Conservation (phyloP, 495 filamentous ascomycete genomes). For the Penicillium parvum region DNA sequence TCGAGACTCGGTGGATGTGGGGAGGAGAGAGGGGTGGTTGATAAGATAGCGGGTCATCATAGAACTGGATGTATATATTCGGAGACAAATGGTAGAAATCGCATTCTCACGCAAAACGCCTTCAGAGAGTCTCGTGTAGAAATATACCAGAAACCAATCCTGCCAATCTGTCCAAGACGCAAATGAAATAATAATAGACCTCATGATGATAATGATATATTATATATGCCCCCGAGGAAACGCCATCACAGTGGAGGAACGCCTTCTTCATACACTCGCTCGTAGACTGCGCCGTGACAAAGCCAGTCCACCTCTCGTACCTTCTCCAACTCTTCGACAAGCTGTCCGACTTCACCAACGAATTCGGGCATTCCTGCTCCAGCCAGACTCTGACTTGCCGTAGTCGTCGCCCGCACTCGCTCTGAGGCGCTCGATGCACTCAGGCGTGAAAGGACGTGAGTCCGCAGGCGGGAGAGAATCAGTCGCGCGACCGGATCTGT, state of each 20-base stretch:
- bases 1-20: constrained; percentile 7
- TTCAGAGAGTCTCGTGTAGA: constrained; percentile 2
- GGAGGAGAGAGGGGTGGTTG: constrained; percentile 1
- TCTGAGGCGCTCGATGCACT: constrained; percentile 73
- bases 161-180: constrained; percentile 12
- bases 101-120: too few species aligned
- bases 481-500: constrained; percentile 78
- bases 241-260: constrained; percentile 15
- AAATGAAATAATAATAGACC: not conserved
- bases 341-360: constrained; percentile 72
- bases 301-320: constrained; percentile 76
- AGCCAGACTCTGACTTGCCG: constrained; percentile 77
- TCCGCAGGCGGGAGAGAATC: constrained; percentile 67
- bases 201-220: constrained; percentile 2
- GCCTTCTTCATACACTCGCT: constrained; percentile 51
- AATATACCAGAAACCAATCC: constrained; percentile 1
- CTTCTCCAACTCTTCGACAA: constrained; percentile 73
- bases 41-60: constrained; percentile 14
- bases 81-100: too few species aligned
- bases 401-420: constrained; percentile 72
- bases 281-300: constrained; percentile 78
- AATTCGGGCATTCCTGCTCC: constrained; percentile 83
- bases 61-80: too few species aligned
- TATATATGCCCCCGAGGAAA: not conserved
- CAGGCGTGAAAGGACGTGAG: constrained; percentile 73